Evolutionary conservation across 208 protist genomes (phyloP), one percentile per base, ranked within the genome.

Genomic region (Angomonas desouzai): DNA sequence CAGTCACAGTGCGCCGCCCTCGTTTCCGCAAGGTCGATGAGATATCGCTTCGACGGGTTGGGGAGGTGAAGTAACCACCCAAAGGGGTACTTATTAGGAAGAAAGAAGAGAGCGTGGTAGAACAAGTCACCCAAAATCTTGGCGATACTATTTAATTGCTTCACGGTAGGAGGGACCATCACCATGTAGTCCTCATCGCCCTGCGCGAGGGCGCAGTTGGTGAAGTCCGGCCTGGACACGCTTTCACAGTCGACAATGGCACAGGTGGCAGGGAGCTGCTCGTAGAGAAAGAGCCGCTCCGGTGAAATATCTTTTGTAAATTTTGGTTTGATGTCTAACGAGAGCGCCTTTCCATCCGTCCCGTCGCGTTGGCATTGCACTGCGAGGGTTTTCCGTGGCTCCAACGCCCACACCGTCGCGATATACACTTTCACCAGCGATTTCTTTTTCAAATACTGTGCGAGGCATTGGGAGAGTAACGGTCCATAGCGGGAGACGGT

Each of bases 91-190:
- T 29, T 11, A 32, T 58, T n/a, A 3, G 83, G 80, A 29, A 89
- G 40, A 2, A 67, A 55, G 72, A 92, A 92, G 47, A 92, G 75
- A 33, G 74, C 79, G 63, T 85, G 63, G 59, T 87, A 92, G 62
- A 82, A 76, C 29, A 89, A 38, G 3, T 7, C 20, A 0, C 48
- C 48, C 28, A 84, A 6, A 20, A 75, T 60, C 1, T 64, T 64
- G 30, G 64, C 16, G 4, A 70, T 47, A 1, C 65, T 68, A 3
- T 28, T 27, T 7, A 71, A 49, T 16, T 69, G 38, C 0, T 66
- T 32, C 7, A 40, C 60, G 3, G 74, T 53, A 7, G 61, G 61
- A 2, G 75, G 64, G 27, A 79, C 22, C 28, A 68, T 70, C 53
- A 76, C 61, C 48, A 81, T 62, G 36, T 81, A 69, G 1, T 60